Base-by-base conservation (phyloP, 2,329 filamentous ascomycete species). In the Fusarium sp. region DNA sequence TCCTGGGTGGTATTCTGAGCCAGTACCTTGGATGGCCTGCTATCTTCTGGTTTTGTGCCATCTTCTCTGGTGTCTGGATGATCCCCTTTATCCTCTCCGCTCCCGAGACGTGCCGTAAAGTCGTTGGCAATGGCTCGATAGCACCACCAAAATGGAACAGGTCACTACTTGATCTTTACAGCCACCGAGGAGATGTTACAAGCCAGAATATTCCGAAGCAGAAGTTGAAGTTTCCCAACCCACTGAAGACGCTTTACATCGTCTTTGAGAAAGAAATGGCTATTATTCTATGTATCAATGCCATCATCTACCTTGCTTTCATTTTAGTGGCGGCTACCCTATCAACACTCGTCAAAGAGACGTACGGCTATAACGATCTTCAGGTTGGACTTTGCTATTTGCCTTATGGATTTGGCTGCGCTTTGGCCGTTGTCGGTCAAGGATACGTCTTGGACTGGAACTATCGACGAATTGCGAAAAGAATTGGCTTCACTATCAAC, bases 1-100 rank as follows among this genome's bases (percentile, higher is more conserved):
- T 92, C 2, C 82, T 93, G 7, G 91, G 92, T 19, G 92, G 91
- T 2, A 71, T 93, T 2, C 80, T 94, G 23, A 86, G 86, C 23
- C 84, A 92, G 71, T 92, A 88, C 68, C 84, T 92, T 1, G 90
- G 89, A 13, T 94, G 91, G 91, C 83, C 88, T n/a, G 85, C 88
- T 61, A 89, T 92, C 63, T 93, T 93, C 75, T 93, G 91, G 91
- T 92, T 93, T 76, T 85, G 91, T 63, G 85, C 88, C 42, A 91
- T 93, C 42, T 81, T 88, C 40, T 82, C 85, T 23, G 79, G 80
- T 7, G 80, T 82, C 2, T 88, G 88, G 79, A 79, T 91, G 33
- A 67, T 91, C 6, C 85, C 89, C 0, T 88, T 89, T 66, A 75
- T 86, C 6, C 72, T 91, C 16, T 83, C 88, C 9, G 84, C 92